Percentiles rank a stretch among this genome's conserved stretches.
phyloP scores from a whole-genome alignment of 352 stramenopile species.

The Pythium aristosporum region DNA sequence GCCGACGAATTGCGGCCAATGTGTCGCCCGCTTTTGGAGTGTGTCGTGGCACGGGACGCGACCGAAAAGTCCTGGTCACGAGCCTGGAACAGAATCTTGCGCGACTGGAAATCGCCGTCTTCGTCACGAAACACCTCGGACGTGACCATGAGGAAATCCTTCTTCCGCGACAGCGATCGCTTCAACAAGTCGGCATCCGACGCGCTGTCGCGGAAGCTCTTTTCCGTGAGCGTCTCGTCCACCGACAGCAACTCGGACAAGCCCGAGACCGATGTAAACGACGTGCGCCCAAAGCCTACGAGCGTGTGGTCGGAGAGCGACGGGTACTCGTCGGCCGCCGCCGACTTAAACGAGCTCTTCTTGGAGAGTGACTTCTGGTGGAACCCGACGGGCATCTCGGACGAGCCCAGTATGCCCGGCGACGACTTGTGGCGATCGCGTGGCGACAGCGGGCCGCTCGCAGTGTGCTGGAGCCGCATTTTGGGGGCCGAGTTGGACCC shows the following conservation, averaged over 20 bases:
- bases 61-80: slow-evolving; percentile 86
- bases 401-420: slow-evolving; percentile 32
- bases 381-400: slow-evolving; percentile 25
- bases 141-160: slow-evolving; percentile 91
- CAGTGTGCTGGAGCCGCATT: not conserved
- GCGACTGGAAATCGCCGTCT: slow-evolving; percentile 81
- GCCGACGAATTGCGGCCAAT: slow-evolving; percentile 49
- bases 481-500: slow-evolving; percentile 4
- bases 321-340: slow-evolving; percentile 25
- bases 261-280: slow-evolving; percentile 71
- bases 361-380: slow-evolving; percentile 18
- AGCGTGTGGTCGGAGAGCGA: slow-evolving; percentile 31
- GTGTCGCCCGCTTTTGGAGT: slow-evolving; percentile 64
- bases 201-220: slow-evolving; percentile 27
- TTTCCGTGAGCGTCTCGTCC: slow-evolving; percentile 11
- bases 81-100: slow-evolving; percentile 89
- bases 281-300: slow-evolving; percentile 65
- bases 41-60: slow-evolving; percentile 69
- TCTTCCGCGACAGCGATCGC: slow-evolving; percentile 81
- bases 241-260: slow-evolving; percentile 40
- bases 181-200: slow-evolving; percentile 80
- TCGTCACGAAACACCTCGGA: slow-evolving; percentile 87
- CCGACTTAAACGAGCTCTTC: slow-evolving; percentile 48
- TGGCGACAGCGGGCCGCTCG: slow-evolving; percentile 7
- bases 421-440: slow-evolving; percentile 34